Evolutionary conservation across 2,329 filamentous ascomycete species (phyloP), one percentile per base, ranked within the genome.

Genomic region (Seiridium unicorne): DNA sequence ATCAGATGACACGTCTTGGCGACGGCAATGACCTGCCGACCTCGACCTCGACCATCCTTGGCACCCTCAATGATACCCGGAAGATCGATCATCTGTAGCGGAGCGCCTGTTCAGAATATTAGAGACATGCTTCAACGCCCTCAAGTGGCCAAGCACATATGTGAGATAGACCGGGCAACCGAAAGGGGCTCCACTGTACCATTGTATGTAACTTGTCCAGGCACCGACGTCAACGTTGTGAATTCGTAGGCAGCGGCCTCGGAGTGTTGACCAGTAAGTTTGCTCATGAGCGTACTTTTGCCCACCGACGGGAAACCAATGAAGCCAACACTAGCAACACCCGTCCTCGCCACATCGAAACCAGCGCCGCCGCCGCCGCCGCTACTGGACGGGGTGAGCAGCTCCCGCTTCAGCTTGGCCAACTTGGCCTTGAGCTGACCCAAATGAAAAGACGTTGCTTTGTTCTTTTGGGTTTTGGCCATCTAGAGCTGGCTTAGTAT

Each of bases 1-100:
- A 99, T 99, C 69, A 99, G 79, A 83, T 99, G 91, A 79, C 95
- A 99, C 18, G 95, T 98, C 82, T 99, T 99, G 62, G 95, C 94
- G 54, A 99, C 95, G 7, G 95, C 95, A 80, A 99, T 99, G 72
- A 99, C 95, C 80, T 99, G 95, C 69, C 94, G 88, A 84, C 95
- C 95, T 83, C 95, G 89, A 80, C 95, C 95, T 74, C 97, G 96
- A 65, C 95, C 95, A 74, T 99, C 95, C 78, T 99, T 98, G 68
- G 95, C 95, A 73, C 95, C 95, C 77, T 98, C 92, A 68, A 99
- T 99, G 71, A 99, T 99, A 87, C 95, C 95, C 1, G 95, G 95
- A 72, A 99, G 82, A 84, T 99, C 95, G 64, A 99, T 91, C 79
- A 99, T 98, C 77, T 99, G 95, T 69, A 99, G 90, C 70, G 96